Base-by-base conservation (phyloP, 352 stramenopile genomes). In the Phytophthora chlamydospora region DNA sequence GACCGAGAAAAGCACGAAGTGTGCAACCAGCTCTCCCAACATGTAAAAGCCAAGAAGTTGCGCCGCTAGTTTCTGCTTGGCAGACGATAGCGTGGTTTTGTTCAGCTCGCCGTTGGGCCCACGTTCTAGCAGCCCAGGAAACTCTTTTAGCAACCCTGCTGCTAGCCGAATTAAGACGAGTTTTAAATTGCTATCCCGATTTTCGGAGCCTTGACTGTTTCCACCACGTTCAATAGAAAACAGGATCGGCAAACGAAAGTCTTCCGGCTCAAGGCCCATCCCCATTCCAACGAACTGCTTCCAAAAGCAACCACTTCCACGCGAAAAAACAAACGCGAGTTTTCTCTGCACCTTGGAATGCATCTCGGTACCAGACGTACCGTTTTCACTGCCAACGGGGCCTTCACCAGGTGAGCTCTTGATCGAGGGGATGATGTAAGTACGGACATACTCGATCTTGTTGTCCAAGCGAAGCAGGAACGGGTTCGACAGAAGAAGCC, bases 391-490 rank as follows among this genome's bases (percentile, higher is more conserved):
- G n/a, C 19, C 29, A 43, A 59, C 19, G 6, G 24, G 33, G 21
- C 38, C 49, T 39, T 52, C 27, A 11, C 53, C 57, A 33, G 29
- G 31, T 19, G 8, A 33, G 1, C 21, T 59, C 33, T 62, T 76
- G 29, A 85, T 43, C 5, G 64, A 67, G 17, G 69, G 70, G 14
- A 88, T 79, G n/a, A 82, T 62, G 16, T 73, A 68, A 7, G 42
- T 21, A 50, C 57, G 34, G 35, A 88, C 50, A 51, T 87, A 88
- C 10, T 81, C 62, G 8, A 90, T 67, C 40, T 89, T 91, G 65
- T 83, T 87, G 57, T 91, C 83, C 31, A 89, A 58, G 4, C 83
- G 83, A 51, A 91, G 57, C 38, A 91, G 38, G 32, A 73, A 84
- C 12, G 69, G 68, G 13, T 75, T 78, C 12, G 72, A 76, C 6